These are phyloP conservation scores for Puccinia horiana DNA, from an alignment of 1,284 basidiomycete genomes.

Conservation along the genomic window DNA sequence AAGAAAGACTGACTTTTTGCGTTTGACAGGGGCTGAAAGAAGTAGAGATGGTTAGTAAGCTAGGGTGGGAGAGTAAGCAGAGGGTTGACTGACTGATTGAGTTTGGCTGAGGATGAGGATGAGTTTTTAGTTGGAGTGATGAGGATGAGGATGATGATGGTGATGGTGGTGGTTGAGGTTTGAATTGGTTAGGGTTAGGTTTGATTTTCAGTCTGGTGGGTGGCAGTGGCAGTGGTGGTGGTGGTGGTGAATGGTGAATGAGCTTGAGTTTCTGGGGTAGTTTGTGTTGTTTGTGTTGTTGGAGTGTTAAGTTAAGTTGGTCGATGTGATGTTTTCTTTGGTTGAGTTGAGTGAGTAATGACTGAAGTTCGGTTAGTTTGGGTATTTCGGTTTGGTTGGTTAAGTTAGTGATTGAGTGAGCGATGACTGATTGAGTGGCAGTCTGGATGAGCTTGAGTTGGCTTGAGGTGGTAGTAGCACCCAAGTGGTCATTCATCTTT, in stretches of 20 bases:
- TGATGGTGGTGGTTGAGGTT: neutral
- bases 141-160: neutral
- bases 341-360: neutral
- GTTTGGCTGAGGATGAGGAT: neutral
- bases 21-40: neutral
- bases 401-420: neutral
- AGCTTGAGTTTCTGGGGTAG: neutral
- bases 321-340: neutral
- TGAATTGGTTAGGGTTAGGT: neutral
- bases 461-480: too few relatives aligned
- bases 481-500: too few relatives aligned
- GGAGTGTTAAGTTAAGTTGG: neutral
- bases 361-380: neutral
- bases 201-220: too few relatives aligned
- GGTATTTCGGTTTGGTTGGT: conserved; percentile 7
- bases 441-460: too few relatives aligned
- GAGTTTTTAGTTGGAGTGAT: neutral
- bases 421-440: too few relatives aligned
- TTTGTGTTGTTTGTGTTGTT: neutral
- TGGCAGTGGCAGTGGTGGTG: too few relatives aligned
- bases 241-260: too few relatives aligned
- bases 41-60: neutral
- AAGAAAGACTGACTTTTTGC: conserved; percentile 23
- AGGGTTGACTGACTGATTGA: neutral
- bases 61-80: neutral